Evolutionary conservation across 139 green algal genomes (phyloP).

Genomic region (Asterochloris erici): DNA sequence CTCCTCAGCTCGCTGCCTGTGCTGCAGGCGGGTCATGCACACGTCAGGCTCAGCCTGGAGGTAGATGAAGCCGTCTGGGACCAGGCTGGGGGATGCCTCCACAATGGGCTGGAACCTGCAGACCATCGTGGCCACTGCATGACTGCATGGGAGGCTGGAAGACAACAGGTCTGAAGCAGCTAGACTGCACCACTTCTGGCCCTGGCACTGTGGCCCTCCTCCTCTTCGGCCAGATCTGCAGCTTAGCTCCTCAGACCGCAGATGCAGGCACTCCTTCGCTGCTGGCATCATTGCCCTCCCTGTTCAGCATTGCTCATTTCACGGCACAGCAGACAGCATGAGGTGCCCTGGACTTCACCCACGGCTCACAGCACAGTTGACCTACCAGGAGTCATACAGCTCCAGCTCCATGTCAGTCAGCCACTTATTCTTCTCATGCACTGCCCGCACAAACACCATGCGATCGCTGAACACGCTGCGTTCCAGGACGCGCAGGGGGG

Average conservation of each 20-base stretch:
- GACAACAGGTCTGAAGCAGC: background rate
- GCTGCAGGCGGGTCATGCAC: slow-evolving; percentile 69
- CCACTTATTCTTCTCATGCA: slow-evolving; percentile 66
- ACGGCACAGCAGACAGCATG: no score
- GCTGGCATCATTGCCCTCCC: no score
- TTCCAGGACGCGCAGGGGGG: slow-evolving; percentile 83
- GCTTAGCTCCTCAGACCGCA: no score
- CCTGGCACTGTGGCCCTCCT: no score
- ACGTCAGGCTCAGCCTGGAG: slow-evolving; percentile 68
- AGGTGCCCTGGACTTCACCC: no score
- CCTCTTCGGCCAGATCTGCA: no score
- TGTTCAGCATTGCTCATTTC: no score
- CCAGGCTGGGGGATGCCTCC: slow-evolving; percentile 52
- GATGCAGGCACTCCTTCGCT: no score
- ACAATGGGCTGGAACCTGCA: slow-evolving; percentile 65
- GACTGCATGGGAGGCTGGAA: no score
- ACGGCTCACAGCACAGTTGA: no score
- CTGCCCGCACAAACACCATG: slow-evolving; percentile 95
- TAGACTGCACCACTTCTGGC: no score
- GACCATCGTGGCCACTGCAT: background rate
- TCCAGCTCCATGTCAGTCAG: slow-evolving; percentile 86
- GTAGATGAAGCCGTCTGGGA: slow-evolving; percentile 96
- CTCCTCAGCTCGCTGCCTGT: slow-evolving; percentile 51
- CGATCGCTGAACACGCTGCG: slow-evolving; percentile 94
- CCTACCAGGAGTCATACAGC: slow-evolving; percentile 83